Conservation (phyloP, 2,329 filamentous ascomycete species). For the Cladobotryum mycophilum region DNA sequence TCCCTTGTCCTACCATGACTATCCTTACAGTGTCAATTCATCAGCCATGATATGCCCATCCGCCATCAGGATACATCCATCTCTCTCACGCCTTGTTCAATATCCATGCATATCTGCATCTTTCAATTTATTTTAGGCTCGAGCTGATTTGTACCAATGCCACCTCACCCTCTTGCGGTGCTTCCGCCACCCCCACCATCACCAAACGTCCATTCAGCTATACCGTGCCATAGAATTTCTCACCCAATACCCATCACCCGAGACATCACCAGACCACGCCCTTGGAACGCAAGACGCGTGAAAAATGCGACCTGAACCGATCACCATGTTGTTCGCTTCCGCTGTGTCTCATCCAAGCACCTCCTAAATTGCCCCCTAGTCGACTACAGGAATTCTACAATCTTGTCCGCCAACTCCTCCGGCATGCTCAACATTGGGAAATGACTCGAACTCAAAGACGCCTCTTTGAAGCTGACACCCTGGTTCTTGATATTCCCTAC, state of each 20-base stretch:
- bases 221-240: neutral
- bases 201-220: no score
- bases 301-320: neutral
- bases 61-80: neutral
- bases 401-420: neutral
- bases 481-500: neutral
- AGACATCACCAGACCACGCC: no score
- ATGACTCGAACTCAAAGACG: neutral
- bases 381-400: neutral
- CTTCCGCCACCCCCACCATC: neutral
- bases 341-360: neutral
- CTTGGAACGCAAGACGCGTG: neutral
- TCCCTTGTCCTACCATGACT: neutral
- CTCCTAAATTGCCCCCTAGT: no score
- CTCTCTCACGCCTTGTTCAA: no score
- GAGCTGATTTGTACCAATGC: neutral
- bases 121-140: neutral
- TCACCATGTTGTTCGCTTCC: neutral
- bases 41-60: neutral
- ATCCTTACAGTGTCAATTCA: neutral
- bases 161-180: neutral
- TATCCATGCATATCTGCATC: neutral
- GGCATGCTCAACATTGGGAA: slow-evolving; percentile 6
- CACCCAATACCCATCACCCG: no score
- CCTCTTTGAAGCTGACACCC: neutral